phyloP scores from a whole-genome alignment of 2,329 filamentous ascomycete species.

The Pseudocercospora fuligena region DNA sequence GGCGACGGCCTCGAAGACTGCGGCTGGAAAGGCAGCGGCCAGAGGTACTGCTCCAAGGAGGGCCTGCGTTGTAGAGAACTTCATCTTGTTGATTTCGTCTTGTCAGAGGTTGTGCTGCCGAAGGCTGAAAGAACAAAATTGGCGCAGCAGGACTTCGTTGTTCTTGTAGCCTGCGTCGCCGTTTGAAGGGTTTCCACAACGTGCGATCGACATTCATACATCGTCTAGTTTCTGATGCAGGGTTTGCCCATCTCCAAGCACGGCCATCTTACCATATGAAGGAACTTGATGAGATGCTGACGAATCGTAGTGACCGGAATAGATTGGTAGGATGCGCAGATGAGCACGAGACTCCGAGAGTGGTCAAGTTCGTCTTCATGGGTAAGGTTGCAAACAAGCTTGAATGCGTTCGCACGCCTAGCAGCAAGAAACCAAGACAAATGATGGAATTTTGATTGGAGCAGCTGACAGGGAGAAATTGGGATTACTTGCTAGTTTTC shows the following conservation, averaged over 20 bases:
- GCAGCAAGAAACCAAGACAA: not conserved
- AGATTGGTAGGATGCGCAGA: not conserved
- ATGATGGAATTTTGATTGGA: not conserved
- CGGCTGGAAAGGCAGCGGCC: conserved; percentile 23
- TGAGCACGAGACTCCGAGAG: not conserved
- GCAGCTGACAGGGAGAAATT: not conserved
- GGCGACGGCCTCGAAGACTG: conserved; percentile 16
- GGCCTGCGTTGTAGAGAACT: conserved; percentile 12
- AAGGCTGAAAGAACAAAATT: not conserved
- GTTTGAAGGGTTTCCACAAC: not conserved
- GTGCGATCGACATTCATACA: conserved; percentile 1
- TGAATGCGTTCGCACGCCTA: conserved; percentile 1
- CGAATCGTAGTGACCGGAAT: not conserved
- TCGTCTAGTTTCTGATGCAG: not conserved
- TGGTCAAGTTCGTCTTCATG: not conserved
- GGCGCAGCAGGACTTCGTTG: not conserved
- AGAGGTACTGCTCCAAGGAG: conserved; percentile 15
- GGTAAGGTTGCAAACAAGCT: conserved; percentile 7
- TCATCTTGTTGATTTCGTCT: conserved; percentile 13
- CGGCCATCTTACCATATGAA: not conserved
- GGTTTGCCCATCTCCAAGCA: not conserved
- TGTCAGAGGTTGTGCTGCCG: not conserved
- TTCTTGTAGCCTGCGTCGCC: not conserved
- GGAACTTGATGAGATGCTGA: not conserved
- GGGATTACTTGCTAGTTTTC: not conserved